phyloP scores from a whole-genome alignment of 257 asterid species.

The Solanum bulbocastanum region DNA sequence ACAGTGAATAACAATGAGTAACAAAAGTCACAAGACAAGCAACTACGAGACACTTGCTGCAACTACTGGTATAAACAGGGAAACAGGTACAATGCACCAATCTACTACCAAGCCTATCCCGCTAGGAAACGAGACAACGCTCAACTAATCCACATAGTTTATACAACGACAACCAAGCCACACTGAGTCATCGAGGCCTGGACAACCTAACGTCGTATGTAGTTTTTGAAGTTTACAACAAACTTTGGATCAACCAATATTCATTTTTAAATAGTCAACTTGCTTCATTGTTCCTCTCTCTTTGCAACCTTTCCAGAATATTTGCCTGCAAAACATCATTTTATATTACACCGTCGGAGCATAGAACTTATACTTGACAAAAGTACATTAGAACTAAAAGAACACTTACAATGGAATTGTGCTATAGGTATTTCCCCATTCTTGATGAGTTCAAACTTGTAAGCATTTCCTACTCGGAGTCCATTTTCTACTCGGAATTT shows the following conservation, averaged over 20 bases:
- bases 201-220: not conserved
- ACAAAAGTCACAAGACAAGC: not conserved
- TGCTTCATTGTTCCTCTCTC: not conserved
- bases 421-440: slow-evolving; percentile 1
- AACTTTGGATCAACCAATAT: not conserved
- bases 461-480: slow-evolving; percentile 5
- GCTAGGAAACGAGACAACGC: not conserved
- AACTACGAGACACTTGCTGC: not conserved
- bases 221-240: not conserved
- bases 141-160: not conserved
- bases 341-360: not conserved
- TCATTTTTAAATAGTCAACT: not conserved
- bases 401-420: not conserved
- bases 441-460: slow-evolving; percentile 15
- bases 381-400: not conserved
- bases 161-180: not conserved
- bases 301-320: not conserved
- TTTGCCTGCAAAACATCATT: not conserved
- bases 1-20: not conserved
- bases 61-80: not conserved
- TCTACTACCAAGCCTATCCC: not conserved
- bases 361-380: not conserved
- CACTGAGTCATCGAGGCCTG: not conserved
- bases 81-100: not conserved
- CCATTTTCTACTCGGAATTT: not conserved